Evolutionary conservation across 805 yeast species (phyloP).

Genomic region (Myxozyma geophila): DNA sequence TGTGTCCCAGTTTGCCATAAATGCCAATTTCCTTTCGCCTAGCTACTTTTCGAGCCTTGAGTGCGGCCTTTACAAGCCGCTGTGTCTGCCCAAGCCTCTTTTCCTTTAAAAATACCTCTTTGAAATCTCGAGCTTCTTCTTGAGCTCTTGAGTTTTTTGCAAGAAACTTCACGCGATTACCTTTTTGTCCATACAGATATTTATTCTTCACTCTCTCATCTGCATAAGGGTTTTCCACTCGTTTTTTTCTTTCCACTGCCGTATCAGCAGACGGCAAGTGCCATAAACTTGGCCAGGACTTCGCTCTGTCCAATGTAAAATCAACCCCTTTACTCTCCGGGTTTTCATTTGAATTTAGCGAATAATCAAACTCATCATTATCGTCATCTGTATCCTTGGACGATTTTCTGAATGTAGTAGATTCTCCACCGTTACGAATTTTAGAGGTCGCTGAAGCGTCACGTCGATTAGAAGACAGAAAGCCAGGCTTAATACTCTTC

Average conservation of each 20-base stretch:
- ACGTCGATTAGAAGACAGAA: too few relatives aligned
- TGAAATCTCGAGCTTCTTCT: background rate
- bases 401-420: too few relatives aligned
- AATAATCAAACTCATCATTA: too few relatives aligned
- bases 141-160: background rate
- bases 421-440: too few relatives aligned
- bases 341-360: too few relatives aligned
- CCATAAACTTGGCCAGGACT: background rate
- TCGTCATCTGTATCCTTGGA: too few relatives aligned
- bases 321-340: too few relatives aligned
- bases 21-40: background rate
- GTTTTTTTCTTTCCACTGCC: background rate
- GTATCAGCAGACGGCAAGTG: background rate
- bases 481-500: too few relatives aligned
- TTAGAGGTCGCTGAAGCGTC: too few relatives aligned
- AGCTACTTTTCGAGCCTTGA: background rate
- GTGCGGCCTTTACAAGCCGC: too few relatives aligned
- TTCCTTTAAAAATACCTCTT: background rate
- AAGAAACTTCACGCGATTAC: background rate
- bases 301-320: too few relatives aligned
- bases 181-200: background rate
- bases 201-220: background rate
- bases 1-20: background rate
- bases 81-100: too few relatives aligned
- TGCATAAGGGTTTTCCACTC: background rate